Evolutionary conservation across 1,139 yeast species (phyloP), one percentile per base, ranked within the genome.

Genomic region (Zygosaccharomyces sapae): DNA sequence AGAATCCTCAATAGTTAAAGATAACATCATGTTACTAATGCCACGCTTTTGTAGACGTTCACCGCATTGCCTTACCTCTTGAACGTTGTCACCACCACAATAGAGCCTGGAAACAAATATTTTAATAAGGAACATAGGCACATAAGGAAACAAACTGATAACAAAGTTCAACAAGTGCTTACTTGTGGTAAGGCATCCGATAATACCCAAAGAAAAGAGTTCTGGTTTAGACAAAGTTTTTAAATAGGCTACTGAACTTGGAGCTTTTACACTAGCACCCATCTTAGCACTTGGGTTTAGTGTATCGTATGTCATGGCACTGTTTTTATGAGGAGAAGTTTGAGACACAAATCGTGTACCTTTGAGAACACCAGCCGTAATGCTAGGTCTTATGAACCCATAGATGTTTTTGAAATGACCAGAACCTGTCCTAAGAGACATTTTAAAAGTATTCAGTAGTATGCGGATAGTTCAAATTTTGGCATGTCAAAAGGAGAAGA

Each of bases 21-120:
- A 83, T 34, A 90, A 74, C 96, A 92, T 89, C 95, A 89, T 87
- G 71, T 90, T 90, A 57, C 86, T 80, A 62, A 89, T 85, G n/a
- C 95, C 95, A 53, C 95, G 75, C 48, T 75, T 67, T 48, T 79
- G 72, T 55, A 92, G 74, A 52, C 80, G 72, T 45, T 73, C 71
- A 46, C 95, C 96, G 4, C 95, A 84, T 45, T 72, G 66, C 48
- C 78, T 73, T 19, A 89, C 94, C 55, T 89, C 86, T 7, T 68
- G 69, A 49, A 83, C 75, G 45, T 79, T 80, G 59, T 86, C 95
- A 45, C 98, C 98, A 33, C 97, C 97, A 65, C 95, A 86, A 70
- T 89, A 90, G 52, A 87, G 76, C 54, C 84, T 83, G 65, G 87
- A 89, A 13, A 90, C 87, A 56, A 89, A 73, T 36, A 79, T 70